Percentiles rank a stretch among this genome's conserved stretches.
These are phyloP conservation scores for Athelia sp. DNA, from an alignment of 1,284 basidiomycete species.

Conservation along the genomic window DNA sequence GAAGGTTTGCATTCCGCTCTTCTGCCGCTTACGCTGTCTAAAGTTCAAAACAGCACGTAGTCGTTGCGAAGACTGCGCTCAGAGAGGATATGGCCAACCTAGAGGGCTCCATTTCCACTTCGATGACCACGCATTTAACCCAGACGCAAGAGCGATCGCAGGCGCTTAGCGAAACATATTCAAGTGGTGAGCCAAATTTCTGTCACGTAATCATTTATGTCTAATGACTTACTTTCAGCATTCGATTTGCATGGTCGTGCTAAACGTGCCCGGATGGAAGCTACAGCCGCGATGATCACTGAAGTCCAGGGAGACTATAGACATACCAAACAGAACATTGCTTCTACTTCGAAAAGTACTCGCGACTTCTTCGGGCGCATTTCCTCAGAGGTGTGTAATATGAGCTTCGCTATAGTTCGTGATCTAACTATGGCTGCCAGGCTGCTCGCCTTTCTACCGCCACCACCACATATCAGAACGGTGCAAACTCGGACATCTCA, in stretches of 20 bases:
- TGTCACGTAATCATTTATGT: constrained; percentile 3
- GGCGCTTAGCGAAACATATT: constrained; percentile 36
- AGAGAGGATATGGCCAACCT: constrained; percentile 40
- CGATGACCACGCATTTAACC: constrained; percentile 46
- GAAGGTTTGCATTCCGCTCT: constrained; percentile 42
- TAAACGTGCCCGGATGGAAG: constrained; percentile 65
- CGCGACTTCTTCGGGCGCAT: constrained; percentile 41
- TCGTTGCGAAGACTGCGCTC: constrained; percentile 34
- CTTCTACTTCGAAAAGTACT: constrained; percentile 44
- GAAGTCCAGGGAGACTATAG: constrained; percentile 50
- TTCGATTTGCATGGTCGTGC: constrained; percentile 56
- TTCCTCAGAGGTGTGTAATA: constrained; percentile 41
- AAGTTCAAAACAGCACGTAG: constrained; percentile 33
- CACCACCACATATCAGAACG: constrained; percentile 35
- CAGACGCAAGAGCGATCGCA: constrained; percentile 49
- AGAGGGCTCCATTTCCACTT: constrained; percentile 38
- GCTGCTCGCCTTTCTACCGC: constrained; percentile 31
- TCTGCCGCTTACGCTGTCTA: constrained; percentile 3
- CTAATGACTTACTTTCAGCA: constrained; percentile 31
- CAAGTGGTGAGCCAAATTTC: constrained; percentile 34
- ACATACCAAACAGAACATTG: constrained; percentile 42
- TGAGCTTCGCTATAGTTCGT: constrained; percentile 1
- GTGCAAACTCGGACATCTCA: constrained; percentile 36
- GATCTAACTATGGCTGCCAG: constrained; percentile 24
- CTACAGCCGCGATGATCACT: constrained; percentile 40